Evolutionary conservation across 441 rosid genomes (phyloP), one percentile per base, ranked within the genome.

Genomic region (Breynia disticha): DNA sequence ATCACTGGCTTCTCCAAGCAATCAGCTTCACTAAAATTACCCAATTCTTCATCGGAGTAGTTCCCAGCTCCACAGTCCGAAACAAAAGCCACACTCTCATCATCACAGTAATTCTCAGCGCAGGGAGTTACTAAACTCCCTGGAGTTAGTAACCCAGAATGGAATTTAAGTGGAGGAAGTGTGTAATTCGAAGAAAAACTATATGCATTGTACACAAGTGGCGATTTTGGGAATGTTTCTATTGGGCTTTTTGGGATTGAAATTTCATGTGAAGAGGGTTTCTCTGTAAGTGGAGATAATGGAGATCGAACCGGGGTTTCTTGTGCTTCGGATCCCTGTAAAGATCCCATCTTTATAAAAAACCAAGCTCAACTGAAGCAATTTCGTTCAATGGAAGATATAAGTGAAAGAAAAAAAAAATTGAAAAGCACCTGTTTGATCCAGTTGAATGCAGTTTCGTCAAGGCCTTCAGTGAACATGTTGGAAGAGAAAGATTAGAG

Each of bases 41-140:
- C 52, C 35, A 45, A 58, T 1, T 76, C 76, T 16, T 69, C 78
- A 9, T 77, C 84, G 20, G 78, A 77, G 62, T 62, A 76, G 17
- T 53, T 61, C 1, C 64, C 56, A 48, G 52, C 72, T 50, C 54
- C 68, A 52, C 55, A 55, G 47, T 78, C 86, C 0, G 72, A 78
- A 61, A 69, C 87, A 0, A 95, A 86, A 21, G 72, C 84, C 21
- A 81, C 82, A 62, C 95, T 87, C 76, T 82, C 87, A 0, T 59
- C 59, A 10, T 71, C 78, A 7, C 52, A 77, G 0, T 65, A 72
- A 13, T 59, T 63, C 1, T 51, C 56, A 1, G 61, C 69, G 1
- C 48, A 12, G n/a, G 84, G 73, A 47, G 72, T 15, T 13, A 71
- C 73, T 16, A 80, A 45, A 32, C 61, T 64, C 52, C 62, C 79